Evolutionary conservation across 2,329 filamentous ascomycete species (phyloP), one percentile per base, ranked within the genome.

Genomic region (Alternaria atra): DNA sequence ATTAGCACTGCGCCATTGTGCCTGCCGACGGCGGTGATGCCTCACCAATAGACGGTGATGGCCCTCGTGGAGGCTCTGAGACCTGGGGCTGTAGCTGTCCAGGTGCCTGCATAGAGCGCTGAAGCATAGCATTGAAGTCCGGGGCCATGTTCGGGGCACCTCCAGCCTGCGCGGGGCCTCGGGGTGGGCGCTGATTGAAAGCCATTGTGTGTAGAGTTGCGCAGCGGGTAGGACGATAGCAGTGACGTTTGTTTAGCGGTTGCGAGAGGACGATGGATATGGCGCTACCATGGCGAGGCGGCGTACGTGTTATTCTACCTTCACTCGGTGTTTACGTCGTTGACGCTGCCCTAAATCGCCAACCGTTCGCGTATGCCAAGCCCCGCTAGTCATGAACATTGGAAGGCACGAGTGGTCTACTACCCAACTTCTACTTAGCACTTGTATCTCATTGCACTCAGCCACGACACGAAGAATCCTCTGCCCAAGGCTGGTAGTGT

Each of bases 91-190:
- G 71, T 30, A 63, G 68, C 37, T 73, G 70, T 9, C 56, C 63
- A 40, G 68, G 74, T 32, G 73, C 67, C 39, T 77, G 75, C n/a
- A 75, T 52, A 20, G 75, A 77, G 62, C 75, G 75, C 64, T 75
- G 72, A 6, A 77, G 68, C 75, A 78, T 78, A 58, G 73, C 71
- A 55, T 76, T 77, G 69, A 78, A 78, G 72, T 70, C 71, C 52
- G 66, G 68, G 32, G 69, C 68, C 64, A 71, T 70, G 48, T 74
- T 74, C 60, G 70, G 69, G 30, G 68, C 66, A 65, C 67, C 68
- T 60, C 68, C 72, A 58, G 73, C 67, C 69, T 72, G 66, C 69
- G 72, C 71, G 64, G 58, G 58, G 58, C 69, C 70, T 68, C 71
- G 69, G 61, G 69, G 73, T 63, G 71, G 65, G 55, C 72, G 67